phyloP scores from a whole-genome alignment of 1,284 basidiomycete species.

The Lignosus rhinocerotis region DNA sequence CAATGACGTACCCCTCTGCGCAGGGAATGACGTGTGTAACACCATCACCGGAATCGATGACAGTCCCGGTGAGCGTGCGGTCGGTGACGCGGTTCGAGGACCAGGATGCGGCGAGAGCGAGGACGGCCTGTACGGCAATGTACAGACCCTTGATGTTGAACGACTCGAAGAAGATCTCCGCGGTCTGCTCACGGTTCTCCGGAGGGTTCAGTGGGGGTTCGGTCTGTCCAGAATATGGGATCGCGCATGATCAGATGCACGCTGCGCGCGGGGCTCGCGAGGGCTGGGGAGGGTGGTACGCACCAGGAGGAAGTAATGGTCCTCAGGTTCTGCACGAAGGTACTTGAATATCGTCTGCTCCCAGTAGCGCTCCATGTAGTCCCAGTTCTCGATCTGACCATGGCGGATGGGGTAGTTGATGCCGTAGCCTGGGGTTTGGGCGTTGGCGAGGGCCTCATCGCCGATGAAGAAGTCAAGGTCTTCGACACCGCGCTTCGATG shows the following conservation, averaged over 20 bases:
- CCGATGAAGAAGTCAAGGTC: constrained; percentile 99
- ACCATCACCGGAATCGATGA: constrained; percentile 98
- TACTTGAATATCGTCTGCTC: constrained; percentile 99
- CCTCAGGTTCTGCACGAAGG: constrained; percentile 96
- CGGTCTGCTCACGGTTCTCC: constrained; percentile 98
- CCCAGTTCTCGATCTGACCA: constrained; percentile 99
- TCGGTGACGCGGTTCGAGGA: constrained; percentile 91
- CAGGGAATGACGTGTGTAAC: constrained; percentile 97
- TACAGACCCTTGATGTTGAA: constrained; percentile 98
- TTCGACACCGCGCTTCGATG: constrained; percentile 96
- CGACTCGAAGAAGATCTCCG: constrained; percentile 99
- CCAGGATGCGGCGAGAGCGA: constrained; percentile 99
- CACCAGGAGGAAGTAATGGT: constrained; percentile 97
- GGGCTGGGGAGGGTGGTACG: constrained; percentile 34
- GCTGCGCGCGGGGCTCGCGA: constrained; percentile 1
- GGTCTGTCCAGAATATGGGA: constrained; percentile 56
- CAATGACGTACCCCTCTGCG: constrained; percentile 99
- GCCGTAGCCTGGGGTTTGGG: constrained; percentile 88
- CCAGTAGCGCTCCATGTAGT: constrained; percentile 99
- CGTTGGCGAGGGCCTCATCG: constrained; percentile 94
- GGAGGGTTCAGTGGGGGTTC: constrained; percentile 98
- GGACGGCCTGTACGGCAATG: constrained; percentile 98
- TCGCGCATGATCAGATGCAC: constrained; percentile 6
- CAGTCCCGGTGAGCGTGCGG: constrained; percentile 94
- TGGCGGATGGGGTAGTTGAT: constrained; percentile 98